phyloP scores from a whole-genome alignment of 345 rosid genomes.

The Alliaria petiolata region DNA sequence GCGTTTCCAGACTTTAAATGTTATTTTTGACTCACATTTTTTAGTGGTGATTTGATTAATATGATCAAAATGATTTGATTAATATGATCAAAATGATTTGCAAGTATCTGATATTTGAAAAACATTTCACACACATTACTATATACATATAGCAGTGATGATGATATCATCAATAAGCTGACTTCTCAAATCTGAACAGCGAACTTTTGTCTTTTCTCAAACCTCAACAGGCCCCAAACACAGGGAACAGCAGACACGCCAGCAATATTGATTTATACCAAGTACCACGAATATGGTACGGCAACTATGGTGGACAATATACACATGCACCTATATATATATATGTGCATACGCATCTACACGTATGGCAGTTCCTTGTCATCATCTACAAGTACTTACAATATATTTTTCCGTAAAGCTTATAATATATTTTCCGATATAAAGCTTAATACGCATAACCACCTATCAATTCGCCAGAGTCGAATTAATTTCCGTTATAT shows the following conservation, averaged over 20 bases:
- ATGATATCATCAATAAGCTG: conserved; percentile 27
- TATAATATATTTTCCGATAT: neutral
- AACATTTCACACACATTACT: neutral
- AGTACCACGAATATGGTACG: conserved; percentile 13
- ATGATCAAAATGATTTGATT: neutral
- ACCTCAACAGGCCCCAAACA: conserved; percentile 15
- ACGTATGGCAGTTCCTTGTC: neutral
- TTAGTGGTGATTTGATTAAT: too few relatives aligned
- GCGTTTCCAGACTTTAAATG: conserved; percentile 27
- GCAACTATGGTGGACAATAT: neutral
- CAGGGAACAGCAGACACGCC: conserved; percentile 8
- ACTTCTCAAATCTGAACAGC: conserved; percentile 9
- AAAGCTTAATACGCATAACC: neutral
- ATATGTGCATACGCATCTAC: neutral
- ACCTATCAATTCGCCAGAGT: neutral
- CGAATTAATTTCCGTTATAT: neutral
- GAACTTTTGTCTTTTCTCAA: conserved; percentile 20
- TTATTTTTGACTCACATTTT: neutral
- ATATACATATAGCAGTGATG: neutral
- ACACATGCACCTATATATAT: neutral
- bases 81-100: neutral
- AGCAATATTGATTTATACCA: neutral
- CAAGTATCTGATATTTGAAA: too few relatives aligned
- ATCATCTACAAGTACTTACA: neutral
- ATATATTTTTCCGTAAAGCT: neutral